Evolutionary conservation across 805 yeast genomes (phyloP), one percentile per base, ranked within the genome.

Genomic region (Saccharomycopsis guyanensis): DNA sequence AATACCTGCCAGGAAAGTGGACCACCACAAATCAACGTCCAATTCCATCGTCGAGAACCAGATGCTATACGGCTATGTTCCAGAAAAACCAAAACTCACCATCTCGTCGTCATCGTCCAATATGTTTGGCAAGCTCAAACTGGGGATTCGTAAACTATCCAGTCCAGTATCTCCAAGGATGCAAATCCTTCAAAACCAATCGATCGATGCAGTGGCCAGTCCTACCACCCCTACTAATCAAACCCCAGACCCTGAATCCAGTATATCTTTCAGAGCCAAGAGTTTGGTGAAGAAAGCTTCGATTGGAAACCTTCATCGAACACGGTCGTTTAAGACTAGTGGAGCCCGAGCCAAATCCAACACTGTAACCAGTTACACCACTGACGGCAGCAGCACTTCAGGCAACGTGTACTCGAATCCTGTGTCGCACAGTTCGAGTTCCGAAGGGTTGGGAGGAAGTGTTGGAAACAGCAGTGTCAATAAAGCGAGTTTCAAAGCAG

Each of bases 231-330:
- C 18, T 37, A 23, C 24, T 5, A 10, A 12, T 8, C 27, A 13
- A 6, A 7, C 16, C 15, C 5, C 24, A 7, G 15, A 15, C 19
- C 13, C 15, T 16, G 39, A 40, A 13, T 20, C 43, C n/a, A 15
- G 24, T 13, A 15, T 35, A 22, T 27, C 32, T 31, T 20, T 20
- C 6, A 34, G 32, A 16, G 49, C 49, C 23, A 42, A 40, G 25
- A 10, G 32, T 4, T 40, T 48, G 33, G 52, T 36, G 7, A 44
- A 45, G 25, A 48, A 48, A 27, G 46, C 49, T 2, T 45, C 52
- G 6, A 40, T 27, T 8, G 13, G 34, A 2, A 45, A 40, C 19
- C 16, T 48, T 3, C 19, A 40, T 27, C 13, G 48, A 6, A 16
- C 33, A 5, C 25, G 33, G 27, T 27, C 42, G 38, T 23, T 16